Base-by-base conservation (phyloP, 176 grass and related monocot genomes). In the Canna indica region DNA sequence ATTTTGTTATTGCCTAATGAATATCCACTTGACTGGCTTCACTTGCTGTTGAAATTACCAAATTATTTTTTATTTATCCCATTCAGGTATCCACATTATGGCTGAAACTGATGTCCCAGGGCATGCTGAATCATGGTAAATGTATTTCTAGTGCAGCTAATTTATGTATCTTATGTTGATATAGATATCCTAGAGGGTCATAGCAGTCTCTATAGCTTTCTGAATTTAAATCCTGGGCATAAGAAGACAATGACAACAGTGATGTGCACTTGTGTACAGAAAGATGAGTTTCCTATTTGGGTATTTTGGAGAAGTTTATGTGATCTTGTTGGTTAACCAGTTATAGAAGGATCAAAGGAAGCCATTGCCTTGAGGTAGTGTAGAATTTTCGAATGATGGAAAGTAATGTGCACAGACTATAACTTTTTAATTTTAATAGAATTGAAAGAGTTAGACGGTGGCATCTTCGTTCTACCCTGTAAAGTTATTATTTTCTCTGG, bases 71-170 rank as follows among this genome's bases (percentile, higher is more conserved):
- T 20, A 15, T 69, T 45, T 59, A 7, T 39, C 75, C 69, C 72
- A 53, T 54, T 85, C 75, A 97, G 94, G 89, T 76, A 90, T 99
- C 50, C 78, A 99, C 69, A 74, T 90, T 42, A 99, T 99, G 94
- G 94, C 89, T 8, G 94, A 97, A 80, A 79, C 85, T 64, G 94
- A 93, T 1, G 84, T 97, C 74, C 89, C 86, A 65, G 86, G 94
- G 52, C 94, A 93, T 81, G 94, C 80, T 80, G 86, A 87, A 83
- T 90, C 89, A 70, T 97, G 94, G 94, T 97, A 85, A 73, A 70
- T 74, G 54, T 81, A 15, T 54, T 60, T 72, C 45, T 66, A 60
- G 15, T 34, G 24, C 47, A 24, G 36, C 30, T 6, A 45, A 27
- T 56, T 18, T 53, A 24, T 22, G 13, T 5, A 71, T 39, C 54